Evolutionary conservation across 768 basidiomycete species (phyloP).

Genomic region (Inosperma sp.): DNA sequence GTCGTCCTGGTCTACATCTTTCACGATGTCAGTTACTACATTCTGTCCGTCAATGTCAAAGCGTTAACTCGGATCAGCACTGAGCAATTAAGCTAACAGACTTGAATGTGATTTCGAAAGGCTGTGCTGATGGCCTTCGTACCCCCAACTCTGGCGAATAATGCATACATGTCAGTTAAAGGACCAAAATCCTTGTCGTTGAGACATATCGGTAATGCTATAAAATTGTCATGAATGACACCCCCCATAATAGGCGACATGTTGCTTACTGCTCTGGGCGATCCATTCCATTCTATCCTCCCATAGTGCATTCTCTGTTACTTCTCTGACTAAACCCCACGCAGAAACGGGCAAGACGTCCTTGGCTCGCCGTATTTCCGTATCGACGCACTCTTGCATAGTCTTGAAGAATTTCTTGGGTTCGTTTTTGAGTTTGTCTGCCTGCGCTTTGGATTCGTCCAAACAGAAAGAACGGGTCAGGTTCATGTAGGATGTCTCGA

Average conservation of each 20-base stretch:
- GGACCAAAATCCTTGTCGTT: slow-evolving; percentile 36
- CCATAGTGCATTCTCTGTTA: slow-evolving; percentile 52
- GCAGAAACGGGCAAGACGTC: slow-evolving; percentile 48
- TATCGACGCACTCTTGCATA: slow-evolving; percentile 40
- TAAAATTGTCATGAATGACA: neutral
- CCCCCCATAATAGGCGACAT: neutral
- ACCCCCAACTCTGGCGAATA: slow-evolving; percentile 57
- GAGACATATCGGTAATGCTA: slow-evolving; percentile 55
- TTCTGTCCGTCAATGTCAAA: slow-evolving; percentile 32
- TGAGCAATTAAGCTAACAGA: slow-evolving; percentile 23
- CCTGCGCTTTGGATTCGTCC: slow-evolving; percentile 41
- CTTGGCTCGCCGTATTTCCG: slow-evolving; percentile 54
- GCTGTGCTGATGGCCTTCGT: slow-evolving; percentile 51
- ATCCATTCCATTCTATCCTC: slow-evolving; percentile 37
- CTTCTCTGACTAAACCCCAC: slow-evolving; percentile 46
- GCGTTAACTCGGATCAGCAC: neutral
- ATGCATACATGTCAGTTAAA: slow-evolving; percentile 44
- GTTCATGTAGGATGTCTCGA: slow-evolving; percentile 54
- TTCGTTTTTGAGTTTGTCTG: slow-evolving; percentile 34
- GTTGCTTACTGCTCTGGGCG: slow-evolving; percentile 24
- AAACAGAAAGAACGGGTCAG: slow-evolving; percentile 51
- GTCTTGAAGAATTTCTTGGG: slow-evolving; percentile 54
- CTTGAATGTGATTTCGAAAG: slow-evolving; percentile 61
- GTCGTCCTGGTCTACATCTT: slow-evolving; percentile 58
- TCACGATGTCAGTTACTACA: slow-evolving; percentile 60